Evolutionary conservation across 2,329 filamentous ascomycete species (phyloP), one percentile per base, ranked within the genome.

Genomic region (Penicillium sp.): DNA sequence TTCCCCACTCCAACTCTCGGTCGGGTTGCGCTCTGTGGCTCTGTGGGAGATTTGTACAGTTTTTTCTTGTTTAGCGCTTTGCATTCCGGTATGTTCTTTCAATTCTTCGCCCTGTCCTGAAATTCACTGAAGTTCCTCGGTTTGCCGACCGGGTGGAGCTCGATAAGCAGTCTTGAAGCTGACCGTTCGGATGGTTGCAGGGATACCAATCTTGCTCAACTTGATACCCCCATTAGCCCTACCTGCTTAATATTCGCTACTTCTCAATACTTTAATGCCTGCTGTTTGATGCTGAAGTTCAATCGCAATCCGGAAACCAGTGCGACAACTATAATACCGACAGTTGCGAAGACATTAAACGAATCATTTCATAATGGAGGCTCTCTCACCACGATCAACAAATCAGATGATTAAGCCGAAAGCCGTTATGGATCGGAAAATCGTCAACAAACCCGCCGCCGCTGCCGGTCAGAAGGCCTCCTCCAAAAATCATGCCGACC

Each of bases 371-470:
- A 72, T 59, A 55, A 79, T 80, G 77, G 77, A 81, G 69, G 76
- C 79, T 37, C 67, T 81, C 46, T 81, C 79, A 29, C 79, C 79
- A 50, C 76, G 78, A 50, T 77, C 79, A 49, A 76, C 77, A 42
- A 81, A 81, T 62, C 70, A 80, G 54, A 72, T 74, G 61, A 71
- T 78, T 44, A 78, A 76, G 57, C 75, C 74, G 19, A 78, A 78
- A 61, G 58, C 70, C 22, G 66, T 67, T 9, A 72, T 73, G 63
- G 73, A 77, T 59, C 73, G 69, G 49, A 74, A 75, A 60, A 71
- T 73, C 58, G 63, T 71, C 47, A 71, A 74, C 49, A 75, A 73
- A 45, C 74, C 77, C 60, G 66, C 61, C 16, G 58, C 61, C 39
- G 49, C 70, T 46, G 63, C 69, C 47, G 66, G 66, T 46, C 67